A percentile compares a stretch with the other conserved stretches of the same genome.
phyloP scores from a whole-genome alignment of 352 stramenopile genomes.

The Globisporangium echinulatum region DNA sequence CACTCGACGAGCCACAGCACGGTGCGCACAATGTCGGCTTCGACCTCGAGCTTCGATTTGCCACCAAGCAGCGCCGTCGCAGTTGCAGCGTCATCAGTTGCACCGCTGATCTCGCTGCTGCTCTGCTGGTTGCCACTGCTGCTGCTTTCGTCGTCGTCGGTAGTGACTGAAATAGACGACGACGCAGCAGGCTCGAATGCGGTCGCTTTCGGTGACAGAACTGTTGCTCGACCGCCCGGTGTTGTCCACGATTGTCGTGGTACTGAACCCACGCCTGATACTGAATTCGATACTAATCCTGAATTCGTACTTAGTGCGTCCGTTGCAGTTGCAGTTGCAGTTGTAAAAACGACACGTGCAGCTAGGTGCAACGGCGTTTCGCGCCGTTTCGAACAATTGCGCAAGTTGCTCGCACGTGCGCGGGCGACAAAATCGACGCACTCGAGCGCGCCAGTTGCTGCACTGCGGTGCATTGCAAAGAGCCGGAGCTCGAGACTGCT shows the following conservation, averaged over 20 bases:
- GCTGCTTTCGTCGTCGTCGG: conserved; percentile 19
- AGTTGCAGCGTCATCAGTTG: conserved; percentile 1
- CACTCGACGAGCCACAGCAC: conserved; percentile 74
- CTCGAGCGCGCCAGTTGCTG: conserved; percentile 46
- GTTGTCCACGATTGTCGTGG: background rate
- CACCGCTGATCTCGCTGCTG: conserved; percentile 9
- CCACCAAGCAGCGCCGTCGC: conserved; percentile 3
- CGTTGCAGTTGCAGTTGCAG: background rate
- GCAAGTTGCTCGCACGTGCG: conserved; percentile 37
- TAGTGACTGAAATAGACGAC: conserved; percentile 24
- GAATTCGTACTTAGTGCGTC: background rate
- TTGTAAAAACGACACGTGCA: conserved; percentile 19
- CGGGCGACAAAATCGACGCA: conserved; percentile 57
- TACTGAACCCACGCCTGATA: no score
- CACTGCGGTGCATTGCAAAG: conserved; percentile 72
- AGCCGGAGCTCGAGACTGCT: conserved; percentile 68
- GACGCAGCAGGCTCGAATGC: conserved; percentile 22
- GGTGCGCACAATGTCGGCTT: conserved; percentile 53
- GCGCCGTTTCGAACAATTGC: conserved; percentile 13
- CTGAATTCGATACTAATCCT: no score
- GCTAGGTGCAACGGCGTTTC: conserved; percentile 73
- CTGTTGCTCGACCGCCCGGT: background rate
- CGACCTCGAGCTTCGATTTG: conserved; percentile 36
- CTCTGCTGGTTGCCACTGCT: conserved; percentile 19
- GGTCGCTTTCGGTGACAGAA: conserved; percentile 2